Percentiles rank a stretch among this genome's conserved stretches.
These are phyloP conservation scores for Agaricus blazei DNA, from an alignment of 768 basidiomycete species.

Conservation along the genomic window DNA sequence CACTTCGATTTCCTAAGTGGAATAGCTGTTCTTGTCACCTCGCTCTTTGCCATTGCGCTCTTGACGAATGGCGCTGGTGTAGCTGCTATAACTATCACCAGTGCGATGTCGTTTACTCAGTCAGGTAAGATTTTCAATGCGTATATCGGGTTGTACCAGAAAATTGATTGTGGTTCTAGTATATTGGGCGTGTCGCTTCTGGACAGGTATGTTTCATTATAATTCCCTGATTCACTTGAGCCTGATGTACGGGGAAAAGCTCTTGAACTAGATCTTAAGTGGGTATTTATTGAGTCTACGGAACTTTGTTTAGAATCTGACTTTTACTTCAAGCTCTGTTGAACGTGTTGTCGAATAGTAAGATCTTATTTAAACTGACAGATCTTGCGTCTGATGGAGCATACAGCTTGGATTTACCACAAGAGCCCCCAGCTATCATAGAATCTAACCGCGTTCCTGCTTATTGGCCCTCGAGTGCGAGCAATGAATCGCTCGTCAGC, in stretches of 20 bases:
- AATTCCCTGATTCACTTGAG: neutral
- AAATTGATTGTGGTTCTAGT: constrained; percentile 18
- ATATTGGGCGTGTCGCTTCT: constrained; percentile 50
- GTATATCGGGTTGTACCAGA: neutral
- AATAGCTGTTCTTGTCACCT: constrained; percentile 67
- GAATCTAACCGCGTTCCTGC: constrained; percentile 77
- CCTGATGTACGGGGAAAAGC: constrained; percentile 34
- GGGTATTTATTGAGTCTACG: constrained; percentile 19
- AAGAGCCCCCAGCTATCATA: constrained; percentile 77
- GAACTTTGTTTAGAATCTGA: neutral
- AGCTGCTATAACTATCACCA: constrained; percentile 73
- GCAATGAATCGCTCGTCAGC: constrained; percentile 49
- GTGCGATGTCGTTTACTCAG: constrained; percentile 49
- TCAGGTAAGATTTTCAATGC: constrained; percentile 23
- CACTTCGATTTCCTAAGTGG: constrained; percentile 80
- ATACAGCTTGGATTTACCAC: constrained; percentile 64
- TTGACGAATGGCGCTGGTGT: constrained; percentile 50
- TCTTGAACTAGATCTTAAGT: constrained; percentile 76
- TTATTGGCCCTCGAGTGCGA: constrained; percentile 84
- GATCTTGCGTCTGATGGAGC: neutral
- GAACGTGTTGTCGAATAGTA: constrained; percentile 88
- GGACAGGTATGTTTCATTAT: constrained; percentile 29
- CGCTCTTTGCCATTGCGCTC: constrained; percentile 67
- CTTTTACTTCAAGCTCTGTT: constrained; percentile 52
- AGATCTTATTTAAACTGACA: constrained; percentile 5